A percentile compares a stretch with the other conserved stretches of the same genome.
phyloP scores from a whole-genome alignment of 75 land plant genomes.

The Cunninghamia lanceolata region DNA sequence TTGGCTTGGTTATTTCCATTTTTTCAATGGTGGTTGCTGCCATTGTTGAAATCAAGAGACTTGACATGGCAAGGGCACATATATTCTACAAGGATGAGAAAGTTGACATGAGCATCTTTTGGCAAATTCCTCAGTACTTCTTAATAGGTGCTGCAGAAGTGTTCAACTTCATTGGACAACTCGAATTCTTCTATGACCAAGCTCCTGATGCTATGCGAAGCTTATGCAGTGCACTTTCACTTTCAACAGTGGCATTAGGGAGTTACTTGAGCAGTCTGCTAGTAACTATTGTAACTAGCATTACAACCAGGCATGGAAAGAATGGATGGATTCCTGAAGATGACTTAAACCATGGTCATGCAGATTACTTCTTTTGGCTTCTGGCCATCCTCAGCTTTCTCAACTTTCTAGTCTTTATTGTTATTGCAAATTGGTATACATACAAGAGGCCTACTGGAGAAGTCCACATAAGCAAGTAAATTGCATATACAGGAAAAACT shows the following conservation, averaged over 20 bases:
- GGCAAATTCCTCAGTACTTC: constrained; percentile 62
- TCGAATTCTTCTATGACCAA: constrained; percentile 58
- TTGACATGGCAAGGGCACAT: constrained; percentile 22
- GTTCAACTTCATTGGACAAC: constrained; percentile 41
- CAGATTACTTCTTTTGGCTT: constrained; percentile 78
- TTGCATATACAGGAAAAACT: neutral
- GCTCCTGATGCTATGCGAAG: constrained; percentile 84
- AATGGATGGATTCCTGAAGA: constrained; percentile 76
- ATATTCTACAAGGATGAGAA: constrained; percentile 2
- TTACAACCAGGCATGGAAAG: constrained; percentile 49
- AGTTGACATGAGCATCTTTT: constrained; percentile 36
- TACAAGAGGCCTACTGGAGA: constrained; percentile 35
- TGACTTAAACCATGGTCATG: constrained; percentile 70
- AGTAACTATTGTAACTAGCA: constrained; percentile 53
- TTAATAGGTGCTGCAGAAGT: constrained; percentile 51
- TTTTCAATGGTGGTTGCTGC: constrained; percentile 56
- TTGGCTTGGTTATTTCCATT: constrained; percentile 47
- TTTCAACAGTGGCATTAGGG: constrained; percentile 65
- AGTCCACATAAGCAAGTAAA: constrained; percentile 2
- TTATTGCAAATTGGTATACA: constrained; percentile 42
- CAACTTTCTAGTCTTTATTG: constrained; percentile 42
- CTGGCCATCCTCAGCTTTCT: constrained; percentile 56
- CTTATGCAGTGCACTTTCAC: constrained; percentile 64
- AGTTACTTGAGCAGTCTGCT: constrained; percentile 69
- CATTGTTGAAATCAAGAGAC: constrained; percentile 43